Evolutionary conservation across 345 rosid species (phyloP).

Genomic region (Gynandropsis gynandra): DNA sequence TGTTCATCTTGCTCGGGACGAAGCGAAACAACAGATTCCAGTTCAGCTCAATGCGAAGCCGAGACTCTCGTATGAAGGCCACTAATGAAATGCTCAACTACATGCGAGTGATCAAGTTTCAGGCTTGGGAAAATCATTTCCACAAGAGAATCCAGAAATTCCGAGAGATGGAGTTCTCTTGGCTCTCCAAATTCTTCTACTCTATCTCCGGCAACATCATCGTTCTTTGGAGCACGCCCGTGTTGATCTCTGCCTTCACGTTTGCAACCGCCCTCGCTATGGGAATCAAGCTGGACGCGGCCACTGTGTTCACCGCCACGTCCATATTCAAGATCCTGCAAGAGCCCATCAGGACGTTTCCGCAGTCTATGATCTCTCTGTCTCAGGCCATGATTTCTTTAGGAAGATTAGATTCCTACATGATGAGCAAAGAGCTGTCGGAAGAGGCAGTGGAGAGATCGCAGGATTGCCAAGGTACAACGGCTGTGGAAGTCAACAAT

Average conservation of each 20-base stretch:
- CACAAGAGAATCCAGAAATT: constrained; percentile 61
- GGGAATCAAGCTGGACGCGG: constrained; percentile 75
- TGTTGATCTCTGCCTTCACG: constrained; percentile 65
- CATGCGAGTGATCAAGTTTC: constrained; percentile 92
- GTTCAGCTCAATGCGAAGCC: constrained; percentile 54
- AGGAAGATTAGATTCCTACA: constrained; percentile 63
- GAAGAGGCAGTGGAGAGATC: constrained; percentile 52
- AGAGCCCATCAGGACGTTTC: constrained; percentile 83
- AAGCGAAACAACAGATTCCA: constrained; percentile 60
- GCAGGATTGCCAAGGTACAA: constrained; percentile 41
- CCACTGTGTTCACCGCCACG: constrained; percentile 81
- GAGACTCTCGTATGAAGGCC: constrained; percentile 91
- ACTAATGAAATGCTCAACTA: constrained; percentile 87
- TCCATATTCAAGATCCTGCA: constrained; percentile 82
- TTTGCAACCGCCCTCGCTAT: constrained; percentile 62
- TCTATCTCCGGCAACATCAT: constrained; percentile 56
- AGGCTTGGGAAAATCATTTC: constrained; percentile 95
- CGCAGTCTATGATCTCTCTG: constrained; percentile 86
- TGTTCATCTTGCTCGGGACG: constrained; percentile 48
- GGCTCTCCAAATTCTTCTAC: constrained; percentile 81
- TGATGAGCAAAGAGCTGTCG: constrained; percentile 69
- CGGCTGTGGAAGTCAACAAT: constrained; percentile 59
- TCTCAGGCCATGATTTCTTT: constrained; percentile 91
- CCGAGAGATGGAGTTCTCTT: constrained; percentile 64
- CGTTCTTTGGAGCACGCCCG: constrained; percentile 79